Evolutionary conservation across 495 filamentous ascomycete genomes (phyloP), one percentile per base, ranked within the genome.

Genomic region (Bombardia bombarda): DNA sequence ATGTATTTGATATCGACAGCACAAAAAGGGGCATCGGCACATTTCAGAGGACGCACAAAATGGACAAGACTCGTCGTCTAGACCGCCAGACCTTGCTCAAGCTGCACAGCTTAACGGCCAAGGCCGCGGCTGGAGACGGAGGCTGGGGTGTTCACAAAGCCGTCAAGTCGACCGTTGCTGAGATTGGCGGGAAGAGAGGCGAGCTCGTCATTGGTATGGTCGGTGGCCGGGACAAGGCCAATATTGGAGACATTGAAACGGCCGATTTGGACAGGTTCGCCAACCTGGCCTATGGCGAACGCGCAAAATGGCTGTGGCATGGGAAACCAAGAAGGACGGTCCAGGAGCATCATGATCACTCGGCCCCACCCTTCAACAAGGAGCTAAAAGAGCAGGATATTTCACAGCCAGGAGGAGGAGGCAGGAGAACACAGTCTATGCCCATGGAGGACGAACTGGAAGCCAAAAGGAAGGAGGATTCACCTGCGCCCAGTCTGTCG

Each of bases 201-300:
- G 88, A 95, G 53, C 85, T 96, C 72, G 82, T 94, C 35, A 87
- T 92, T 69, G 87, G 84, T 4, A 92, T 90, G 82, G 87, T 94
- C 12, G 84, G 86, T n/a, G 82, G 81, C 19, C 76, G 82, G 25
- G 89, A 94, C 47, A 90, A 92, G 61, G 87, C 77, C 28, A 84
- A 87, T 21, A 93, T 95, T 53, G 87, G 84, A 13, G 90, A 92
- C 46, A 78, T 97, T 25, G 92, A 98, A 63, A 96, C 87, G 3
- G 65, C 85, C 8, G 88, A 96, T 53, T 75, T 98, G 24, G 89
- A 93, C 44, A 82, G 73, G 28, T 92, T 97, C 48, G 72, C 85
- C 22, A 76, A 78, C 43, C 66, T 94, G 24, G 76, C 83, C 1
- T 80, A 75, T 40, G 92, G 92, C 22, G 83, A 86, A 55, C 76